These are phyloP conservation scores for Leccinum huronense DNA, from an alignment of 1,284 basidiomycete species.

Conservation along the genomic window DNA sequence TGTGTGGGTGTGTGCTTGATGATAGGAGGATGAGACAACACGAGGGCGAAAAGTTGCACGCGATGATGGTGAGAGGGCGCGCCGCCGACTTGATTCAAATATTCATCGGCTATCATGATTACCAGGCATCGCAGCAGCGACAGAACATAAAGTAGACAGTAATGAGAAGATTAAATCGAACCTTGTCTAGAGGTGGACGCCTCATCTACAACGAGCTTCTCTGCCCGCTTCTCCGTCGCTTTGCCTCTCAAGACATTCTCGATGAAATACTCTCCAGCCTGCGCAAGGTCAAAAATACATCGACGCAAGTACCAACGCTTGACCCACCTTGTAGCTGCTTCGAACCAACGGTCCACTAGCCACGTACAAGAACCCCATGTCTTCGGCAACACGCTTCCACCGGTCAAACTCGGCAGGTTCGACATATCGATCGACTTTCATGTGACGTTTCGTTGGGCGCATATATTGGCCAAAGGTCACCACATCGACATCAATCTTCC, in stretches of 20 bases:
- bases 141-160: slow-evolving; percentile 4
- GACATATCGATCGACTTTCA: slow-evolving; percentile 98
- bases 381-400: slow-evolving; percentile 90
- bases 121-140: slow-evolving; percentile 5
- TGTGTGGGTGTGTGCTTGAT: background rate
- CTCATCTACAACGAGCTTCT: slow-evolving; percentile 35
- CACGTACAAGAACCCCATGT: slow-evolving; percentile 96
- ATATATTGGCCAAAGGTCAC: slow-evolving; percentile 99
- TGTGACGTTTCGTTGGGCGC: slow-evolving; percentile 98
- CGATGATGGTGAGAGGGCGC: background rate
- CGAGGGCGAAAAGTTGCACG: background rate
- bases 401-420: slow-evolving; percentile 89
- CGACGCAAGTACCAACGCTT: slow-evolving; percentile 1
- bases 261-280: slow-evolving; percentile 92
- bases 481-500: slow-evolving; percentile 89
- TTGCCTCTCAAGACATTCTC: slow-evolving; percentile 81
- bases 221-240: slow-evolving; percentile 43
- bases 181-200: slow-evolving; percentile 6
- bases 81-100: background rate
- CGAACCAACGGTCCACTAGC: slow-evolving; percentile 95
- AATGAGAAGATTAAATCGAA: slow-evolving; percentile 10
- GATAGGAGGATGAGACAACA: no score
- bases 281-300: slow-evolving; percentile 12
- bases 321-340: slow-evolving; percentile 90
- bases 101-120: slow-evolving; percentile 1